A percentile compares a stretch with the other conserved stretches of the same genome.
Conservation (phyloP, 1,284 basidiomycete species). For the Ustilago sp. region DNA sequence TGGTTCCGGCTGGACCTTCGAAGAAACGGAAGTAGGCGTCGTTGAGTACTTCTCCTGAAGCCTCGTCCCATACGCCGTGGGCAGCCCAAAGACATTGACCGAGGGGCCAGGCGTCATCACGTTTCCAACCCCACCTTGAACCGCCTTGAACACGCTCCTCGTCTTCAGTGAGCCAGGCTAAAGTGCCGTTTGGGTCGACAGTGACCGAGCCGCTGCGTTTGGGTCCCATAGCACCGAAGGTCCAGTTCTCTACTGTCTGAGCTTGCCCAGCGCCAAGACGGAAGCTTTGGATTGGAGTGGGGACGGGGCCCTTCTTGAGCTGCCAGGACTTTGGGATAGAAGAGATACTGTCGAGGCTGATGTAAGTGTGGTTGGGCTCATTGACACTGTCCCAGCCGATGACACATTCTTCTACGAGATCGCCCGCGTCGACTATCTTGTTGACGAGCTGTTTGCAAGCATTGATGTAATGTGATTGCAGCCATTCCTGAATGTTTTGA, state of each 20-base stretch:
- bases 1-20: constrained; percentile 70
- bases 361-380: constrained; percentile 89
- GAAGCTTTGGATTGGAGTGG: constrained; percentile 86
- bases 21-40: constrained; percentile 80
- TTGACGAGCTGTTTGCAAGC: constrained; percentile 83
- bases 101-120: constrained; percentile 81
- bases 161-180: constrained; percentile 59
- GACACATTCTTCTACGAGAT: constrained; percentile 84
- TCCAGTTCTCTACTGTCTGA: constrained; percentile 87
- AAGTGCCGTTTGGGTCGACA: constrained; percentile 83
- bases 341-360: constrained; percentile 77
- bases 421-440: constrained; percentile 78
- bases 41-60: constrained; percentile 77
- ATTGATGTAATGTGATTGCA: constrained; percentile 85
- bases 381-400: constrained; percentile 98
- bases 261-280: constrained; percentile 86
- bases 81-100: constrained; percentile 89
- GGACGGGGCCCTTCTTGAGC: constrained; percentile 84
- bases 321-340: constrained; percentile 64
- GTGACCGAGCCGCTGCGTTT: constrained; percentile 78
- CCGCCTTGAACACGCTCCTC: constrained; percentile 55
- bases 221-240: constrained; percentile 84
- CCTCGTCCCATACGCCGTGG: constrained; percentile 89
- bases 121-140: constrained; percentile 80
- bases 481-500: constrained; percentile 91